These are phyloP conservation scores for Xylaria nigripes DNA, from an alignment of 495 filamentous ascomycete genomes.

Conservation along the genomic window DNA sequence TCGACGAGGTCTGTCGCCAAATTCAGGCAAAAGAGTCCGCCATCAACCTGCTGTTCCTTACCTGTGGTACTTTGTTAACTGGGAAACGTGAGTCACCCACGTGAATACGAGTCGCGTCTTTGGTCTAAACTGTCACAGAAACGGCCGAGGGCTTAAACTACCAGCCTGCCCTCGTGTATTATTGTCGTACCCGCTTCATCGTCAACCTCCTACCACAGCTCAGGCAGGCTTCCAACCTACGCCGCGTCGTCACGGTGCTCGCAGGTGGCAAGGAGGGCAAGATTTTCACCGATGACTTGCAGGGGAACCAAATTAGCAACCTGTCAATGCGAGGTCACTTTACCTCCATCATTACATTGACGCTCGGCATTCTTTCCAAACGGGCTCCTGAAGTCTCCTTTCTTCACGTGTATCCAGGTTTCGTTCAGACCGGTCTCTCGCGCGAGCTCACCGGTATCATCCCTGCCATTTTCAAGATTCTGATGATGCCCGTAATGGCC, in stretches of 20 bases:
- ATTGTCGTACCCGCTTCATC: constrained; percentile 53
- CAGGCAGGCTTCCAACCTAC: constrained; percentile 26
- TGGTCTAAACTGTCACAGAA: constrained; percentile 21
- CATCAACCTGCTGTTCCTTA: constrained; percentile 54
- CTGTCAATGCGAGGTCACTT: constrained; percentile 15
- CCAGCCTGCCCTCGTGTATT: constrained; percentile 40
- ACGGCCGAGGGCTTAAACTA: constrained; percentile 49
- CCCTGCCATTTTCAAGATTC: not conserved
- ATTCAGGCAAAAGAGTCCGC: constrained; percentile 43
- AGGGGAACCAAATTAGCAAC: constrained; percentile 26
- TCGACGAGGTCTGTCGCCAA: constrained; percentile 45
- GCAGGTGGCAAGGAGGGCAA: constrained; percentile 39
- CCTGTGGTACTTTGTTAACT: constrained; percentile 24
- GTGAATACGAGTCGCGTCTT: too few species aligned
- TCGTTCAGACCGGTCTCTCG: constrained; percentile 32
- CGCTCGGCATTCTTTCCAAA: constrained; percentile 30
- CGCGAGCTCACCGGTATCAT: not conserved
- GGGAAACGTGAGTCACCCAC: constrained; percentile 22
- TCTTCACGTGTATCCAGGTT: constrained; percentile 45
- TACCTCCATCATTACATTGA: not conserved
- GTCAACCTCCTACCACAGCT: constrained; percentile 50
- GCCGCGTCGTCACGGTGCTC: constrained; percentile 47
- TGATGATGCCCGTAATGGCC: not conserved
- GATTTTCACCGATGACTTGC: constrained; percentile 32
- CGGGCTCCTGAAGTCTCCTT: constrained; percentile 40